phyloP scores from a whole-genome alignment of 257 asterid genomes.

The Solanum acaule region DNA sequence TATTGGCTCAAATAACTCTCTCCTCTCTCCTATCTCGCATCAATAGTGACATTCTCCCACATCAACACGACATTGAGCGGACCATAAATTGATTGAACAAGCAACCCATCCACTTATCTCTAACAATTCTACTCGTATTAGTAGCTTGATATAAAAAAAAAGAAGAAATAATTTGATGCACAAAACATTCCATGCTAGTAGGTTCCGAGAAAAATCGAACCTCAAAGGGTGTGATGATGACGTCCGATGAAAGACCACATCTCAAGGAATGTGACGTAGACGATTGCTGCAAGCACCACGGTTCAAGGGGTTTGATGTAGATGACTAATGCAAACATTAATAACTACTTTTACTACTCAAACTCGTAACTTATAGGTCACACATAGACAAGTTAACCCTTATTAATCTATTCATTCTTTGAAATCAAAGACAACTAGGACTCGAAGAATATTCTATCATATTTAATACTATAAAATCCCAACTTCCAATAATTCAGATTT shows the following conservation, averaged over 20 bases:
- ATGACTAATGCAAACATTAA: fast-evolving
- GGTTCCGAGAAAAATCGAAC: fast-evolving
- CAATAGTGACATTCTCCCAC: background rate
- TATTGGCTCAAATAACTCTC: background rate
- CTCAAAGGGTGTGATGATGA: background rate
- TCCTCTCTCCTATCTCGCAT: background rate
- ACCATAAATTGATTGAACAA: background rate
- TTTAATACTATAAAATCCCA: background rate
- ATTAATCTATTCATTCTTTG: no score
- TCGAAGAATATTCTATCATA: no score
- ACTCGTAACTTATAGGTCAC: background rate
- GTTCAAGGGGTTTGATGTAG: fast-evolving
- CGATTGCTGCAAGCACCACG: fast-evolving
- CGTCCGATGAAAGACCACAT: fast-evolving
- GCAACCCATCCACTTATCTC: background rate
- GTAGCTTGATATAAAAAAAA: background rate
- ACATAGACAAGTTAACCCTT: no score
- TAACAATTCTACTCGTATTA: fast-evolving
- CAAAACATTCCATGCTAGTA: fast-evolving
- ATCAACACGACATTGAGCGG: background rate
- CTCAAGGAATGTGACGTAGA: background rate
- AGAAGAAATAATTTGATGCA: fast-evolving
- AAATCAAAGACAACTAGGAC: background rate
- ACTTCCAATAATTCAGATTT: background rate
- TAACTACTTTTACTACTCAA: fast-evolving